Evolutionary conservation across 371 early-diverging fungal species (phyloP).

Genomic region (Mucor plumbeus): DNA sequence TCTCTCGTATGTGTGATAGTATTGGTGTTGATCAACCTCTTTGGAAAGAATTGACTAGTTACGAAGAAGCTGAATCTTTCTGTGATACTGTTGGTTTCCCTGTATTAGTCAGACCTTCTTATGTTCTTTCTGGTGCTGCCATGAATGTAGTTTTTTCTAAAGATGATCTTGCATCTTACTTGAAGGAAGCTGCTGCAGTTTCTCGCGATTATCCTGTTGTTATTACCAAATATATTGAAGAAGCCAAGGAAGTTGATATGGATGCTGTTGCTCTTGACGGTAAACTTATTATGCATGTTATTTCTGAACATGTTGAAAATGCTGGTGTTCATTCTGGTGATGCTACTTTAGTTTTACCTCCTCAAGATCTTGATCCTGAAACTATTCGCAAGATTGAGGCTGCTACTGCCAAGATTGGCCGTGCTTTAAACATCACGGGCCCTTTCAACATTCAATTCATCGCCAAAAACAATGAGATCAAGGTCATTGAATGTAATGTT

Average conservation of each 20-base stretch:
- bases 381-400: conserved; percentile 85
- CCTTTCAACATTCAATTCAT: conserved; percentile 98
- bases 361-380: conserved; percentile 88
- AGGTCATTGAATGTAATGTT: conserved; percentile 97
- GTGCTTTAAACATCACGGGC: conserved; percentile 91
- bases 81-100: conserved; percentile 89
- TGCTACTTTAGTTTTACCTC: conserved; percentile 92
- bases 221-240: conserved; percentile 93
- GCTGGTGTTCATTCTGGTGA: conserved; percentile 98
- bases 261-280: conserved; percentile 94
- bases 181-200: conserved; percentile 85
- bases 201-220: conserved; percentile 94
- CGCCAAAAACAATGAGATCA: conserved; percentile 92
- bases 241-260: conserved; percentile 95
- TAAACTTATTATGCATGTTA: conserved; percentile 84
- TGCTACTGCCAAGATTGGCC: conserved; percentile 88
- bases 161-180: conserved; percentile 78
- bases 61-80: conserved; percentile 83
- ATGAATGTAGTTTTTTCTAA: conserved; percentile 92
- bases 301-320: conserved; percentile 95
- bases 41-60: conserved; percentile 91
- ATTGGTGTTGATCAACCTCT: conserved; percentile 94
- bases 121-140: conserved; percentile 95
- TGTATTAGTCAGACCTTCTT: conserved; percentile 94
- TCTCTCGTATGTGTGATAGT: conserved; percentile 90